Evolutionary conservation across 164 flowering plant genomes (phyloP).

Genomic region (Paratinospora sagittata): DNA sequence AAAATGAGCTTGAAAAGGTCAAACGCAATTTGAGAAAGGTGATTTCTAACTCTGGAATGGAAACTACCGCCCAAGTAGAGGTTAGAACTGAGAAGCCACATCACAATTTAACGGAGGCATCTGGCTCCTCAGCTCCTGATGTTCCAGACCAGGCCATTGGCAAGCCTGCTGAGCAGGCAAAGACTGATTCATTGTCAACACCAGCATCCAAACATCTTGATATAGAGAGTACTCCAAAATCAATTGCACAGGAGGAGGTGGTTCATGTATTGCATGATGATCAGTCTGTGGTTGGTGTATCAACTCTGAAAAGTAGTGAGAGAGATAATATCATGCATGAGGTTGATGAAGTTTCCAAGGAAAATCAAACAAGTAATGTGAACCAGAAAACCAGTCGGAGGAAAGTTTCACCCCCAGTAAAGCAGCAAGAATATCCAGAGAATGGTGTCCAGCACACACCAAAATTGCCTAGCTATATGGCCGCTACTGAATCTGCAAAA

Average conservation of each 20-base stretch:
- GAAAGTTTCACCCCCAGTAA: slow-evolving; percentile 47
- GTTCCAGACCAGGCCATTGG: slow-evolving; percentile 11
- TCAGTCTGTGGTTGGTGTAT: slow-evolving; percentile 24
- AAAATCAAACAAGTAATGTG: slow-evolving; percentile 37
- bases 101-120: slow-evolving; percentile 25
- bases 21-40: slow-evolving; percentile 65
- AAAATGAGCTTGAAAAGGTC: slow-evolving; percentile 66
- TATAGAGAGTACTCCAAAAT: slow-evolving; percentile 22
- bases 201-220: slow-evolving; percentile 18
- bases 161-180: slow-evolving; percentile 29
- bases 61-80: slow-evolving; percentile 33
- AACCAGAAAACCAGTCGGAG: slow-evolving; percentile 40
- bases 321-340: slow-evolving; percentile 30
- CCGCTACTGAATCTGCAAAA: slow-evolving; percentile 76
- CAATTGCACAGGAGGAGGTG: slow-evolving; percentile 13
- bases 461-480: slow-evolving; percentile 82
- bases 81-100: slow-evolving; percentile 43
- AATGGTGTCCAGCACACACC: slow-evolving; percentile 58
- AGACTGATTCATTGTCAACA: neutral
- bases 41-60: slow-evolving; percentile 35
- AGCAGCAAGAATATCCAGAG: slow-evolving; percentile 49
- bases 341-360: slow-evolving; percentile 36
- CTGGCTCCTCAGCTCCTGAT: slow-evolving; percentile 23
- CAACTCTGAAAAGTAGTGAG: slow-evolving; percentile 31
- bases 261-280: slow-evolving; percentile 18